These are phyloP conservation scores for Penicillium pancosmium DNA, from an alignment of 495 filamentous ascomycete genomes.

Conservation along the genomic window DNA sequence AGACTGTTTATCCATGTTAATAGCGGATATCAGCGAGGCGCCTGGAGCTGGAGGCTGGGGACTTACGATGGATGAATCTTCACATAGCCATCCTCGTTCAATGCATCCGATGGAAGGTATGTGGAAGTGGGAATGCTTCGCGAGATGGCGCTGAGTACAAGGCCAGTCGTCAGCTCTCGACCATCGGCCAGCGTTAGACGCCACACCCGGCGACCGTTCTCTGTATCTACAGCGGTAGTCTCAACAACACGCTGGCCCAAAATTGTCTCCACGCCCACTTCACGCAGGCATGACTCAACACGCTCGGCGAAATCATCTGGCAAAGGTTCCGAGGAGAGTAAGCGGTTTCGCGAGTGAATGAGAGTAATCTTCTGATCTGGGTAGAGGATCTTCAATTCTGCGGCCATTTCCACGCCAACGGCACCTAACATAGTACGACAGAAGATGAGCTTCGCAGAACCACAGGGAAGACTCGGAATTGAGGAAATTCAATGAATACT, in stretches of 20 bases:
- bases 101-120: slow-evolving; percentile 50
- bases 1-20: slow-evolving; percentile 31
- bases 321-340: slow-evolving; percentile 68
- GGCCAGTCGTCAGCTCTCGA: slow-evolving; percentile 51
- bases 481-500: background rate
- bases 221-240: slow-evolving; percentile 30
- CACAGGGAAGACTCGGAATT: background rate
- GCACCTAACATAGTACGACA: slow-evolving; percentile 46
- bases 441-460: slow-evolving; percentile 7
- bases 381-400: slow-evolving; percentile 63
- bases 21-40: background rate
- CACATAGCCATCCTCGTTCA: slow-evolving; percentile 60
- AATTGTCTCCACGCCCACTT: slow-evolving; percentile 60
- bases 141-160: slow-evolving; percentile 64
- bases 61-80: slow-evolving; percentile 49
- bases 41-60: background rate
- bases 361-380: slow-evolving; percentile 62
- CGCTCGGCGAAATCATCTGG: slow-evolving; percentile 65
- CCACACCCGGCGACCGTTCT: slow-evolving; percentile 47
- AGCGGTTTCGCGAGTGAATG: slow-evolving; percentile 63
- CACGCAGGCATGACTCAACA: slow-evolving; percentile 49
- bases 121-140: slow-evolving; percentile 54
- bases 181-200: slow-evolving; percentile 59
- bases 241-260: slow-evolving; percentile 51
- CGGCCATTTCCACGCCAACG: slow-evolving; percentile 72